A percentile compares a stretch with the other conserved stretches of the same genome.
Evolutionary conservation across 345 rosid species (phyloP).

Genomic region (Geranium rotundifolium): DNA sequence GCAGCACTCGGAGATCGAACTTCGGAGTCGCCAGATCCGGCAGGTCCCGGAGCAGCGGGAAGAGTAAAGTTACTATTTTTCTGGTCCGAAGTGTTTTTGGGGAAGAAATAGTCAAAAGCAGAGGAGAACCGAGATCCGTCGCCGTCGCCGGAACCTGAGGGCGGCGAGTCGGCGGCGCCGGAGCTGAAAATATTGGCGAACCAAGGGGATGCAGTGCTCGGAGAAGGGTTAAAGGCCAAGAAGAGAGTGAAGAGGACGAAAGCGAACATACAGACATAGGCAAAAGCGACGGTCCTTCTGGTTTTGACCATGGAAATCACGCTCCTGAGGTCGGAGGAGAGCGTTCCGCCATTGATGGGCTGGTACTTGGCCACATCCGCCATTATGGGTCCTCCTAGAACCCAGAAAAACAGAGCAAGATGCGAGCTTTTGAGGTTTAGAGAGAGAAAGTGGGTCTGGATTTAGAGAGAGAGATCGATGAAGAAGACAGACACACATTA

Average conservation of each 20-base stretch:
- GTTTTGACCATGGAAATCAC: conserved; percentile 32
- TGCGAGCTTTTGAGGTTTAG: neutral
- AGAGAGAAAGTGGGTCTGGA: neutral
- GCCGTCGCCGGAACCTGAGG: conserved; percentile 7
- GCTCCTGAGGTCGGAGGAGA: conserved; percentile 30
- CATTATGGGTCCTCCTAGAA: conserved; percentile 15
- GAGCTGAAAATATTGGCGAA: conserved; percentile 31
- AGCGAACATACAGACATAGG: conserved; percentile 45
- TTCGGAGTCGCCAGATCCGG: conserved; percentile 14
- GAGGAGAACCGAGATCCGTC: conserved; percentile 45
- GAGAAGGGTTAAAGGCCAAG: conserved; percentile 49
- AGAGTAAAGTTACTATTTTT: conserved; percentile 8
- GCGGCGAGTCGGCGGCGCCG: too few relatives aligned
- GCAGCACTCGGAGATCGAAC: neutral
- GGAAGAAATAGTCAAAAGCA: conserved; percentile 26
- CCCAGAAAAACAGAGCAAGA: too few relatives aligned
- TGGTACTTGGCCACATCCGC: conserved; percentile 39
- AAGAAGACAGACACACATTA: neutral
- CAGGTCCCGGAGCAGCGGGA: conserved; percentile 2
- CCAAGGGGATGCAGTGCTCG: conserved; percentile 38
- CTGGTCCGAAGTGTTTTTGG: conserved; percentile 18
- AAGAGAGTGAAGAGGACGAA: conserved; percentile 49
- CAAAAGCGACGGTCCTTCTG: conserved; percentile 39
- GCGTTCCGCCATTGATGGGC: conserved; percentile 24
- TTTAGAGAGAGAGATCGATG: neutral